phyloP scores from a whole-genome alignment of 768 basidiomycete species.

The Amanita pseudoporphyria region DNA sequence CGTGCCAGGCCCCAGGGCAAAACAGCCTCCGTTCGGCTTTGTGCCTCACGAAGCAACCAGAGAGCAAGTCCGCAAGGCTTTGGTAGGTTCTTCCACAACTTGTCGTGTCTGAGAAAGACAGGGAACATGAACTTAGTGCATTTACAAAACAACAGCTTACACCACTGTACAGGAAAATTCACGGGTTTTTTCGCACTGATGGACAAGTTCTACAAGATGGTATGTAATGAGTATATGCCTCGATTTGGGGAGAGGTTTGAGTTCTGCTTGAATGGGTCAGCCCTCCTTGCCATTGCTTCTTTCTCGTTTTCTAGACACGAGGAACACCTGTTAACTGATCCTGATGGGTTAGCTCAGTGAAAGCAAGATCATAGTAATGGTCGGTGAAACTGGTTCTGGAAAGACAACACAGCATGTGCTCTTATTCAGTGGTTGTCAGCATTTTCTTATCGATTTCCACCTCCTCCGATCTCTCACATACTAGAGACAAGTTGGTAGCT shows the following conservation, averaged over 20 bases:
- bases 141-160: conserved; percentile 83
- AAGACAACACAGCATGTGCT: conserved; percentile 74
- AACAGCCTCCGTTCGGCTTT: conserved; percentile 68
- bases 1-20: too few species aligned
- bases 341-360: too few species aligned
- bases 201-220: conserved; percentile 86
- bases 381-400: too few species aligned
- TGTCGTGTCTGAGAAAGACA: not conserved
- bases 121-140: conserved; percentile 79
- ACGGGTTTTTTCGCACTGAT: conserved; percentile 88
- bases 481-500: conserved; percentile 87
- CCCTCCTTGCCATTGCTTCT: conserved; percentile 18
- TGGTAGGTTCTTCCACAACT: conserved; percentile 40
- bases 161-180: conserved; percentile 81
- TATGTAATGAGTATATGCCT: conserved; percentile 32
- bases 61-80: too few species aligned
- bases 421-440: not conserved
- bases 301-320: conserved; percentile 13
- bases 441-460: conserved; percentile 21
- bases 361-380: too few species aligned
- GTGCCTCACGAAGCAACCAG: too few species aligned
- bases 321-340: too few species aligned
- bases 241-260: conserved; percentile 32
- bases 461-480: conserved; percentile 89
- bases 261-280: conserved; percentile 28